These are phyloP conservation scores for Botrytis hyacinthi DNA, from an alignment of 2,329 filamentous ascomycete species.

Conservation along the genomic window DNA sequence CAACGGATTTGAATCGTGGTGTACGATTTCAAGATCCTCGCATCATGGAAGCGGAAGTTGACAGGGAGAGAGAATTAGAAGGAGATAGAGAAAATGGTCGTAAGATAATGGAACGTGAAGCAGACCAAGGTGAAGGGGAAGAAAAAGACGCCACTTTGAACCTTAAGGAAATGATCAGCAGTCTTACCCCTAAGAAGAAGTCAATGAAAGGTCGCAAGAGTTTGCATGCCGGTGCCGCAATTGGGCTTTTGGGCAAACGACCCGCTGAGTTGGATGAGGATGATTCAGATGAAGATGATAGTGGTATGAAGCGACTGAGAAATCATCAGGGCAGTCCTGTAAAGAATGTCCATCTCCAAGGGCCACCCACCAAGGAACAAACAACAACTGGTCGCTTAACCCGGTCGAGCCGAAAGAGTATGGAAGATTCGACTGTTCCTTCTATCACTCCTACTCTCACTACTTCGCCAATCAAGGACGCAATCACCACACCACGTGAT, in stretches of 20 bases:
- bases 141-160: constrained; percentile 64
- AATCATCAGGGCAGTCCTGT: constrained; percentile 73
- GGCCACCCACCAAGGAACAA: constrained; percentile 66
- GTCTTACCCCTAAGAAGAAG: constrained; percentile 73
- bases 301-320: constrained; percentile 67
- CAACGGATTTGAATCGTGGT: constrained; percentile 41
- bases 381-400: constrained; percentile 59
- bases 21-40: constrained; percentile 67
- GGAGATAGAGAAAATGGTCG: constrained; percentile 59
- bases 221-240: constrained; percentile 71
- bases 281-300: constrained; percentile 59
- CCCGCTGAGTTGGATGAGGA: constrained; percentile 67
- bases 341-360: constrained; percentile 69
- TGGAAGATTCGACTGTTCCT: constrained; percentile 43
- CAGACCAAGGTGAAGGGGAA: constrained; percentile 45
- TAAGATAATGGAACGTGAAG: constrained; percentile 54
- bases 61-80: constrained; percentile 60
- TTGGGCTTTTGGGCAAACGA: constrained; percentile 70
- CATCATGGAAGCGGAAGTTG: constrained; percentile 60
- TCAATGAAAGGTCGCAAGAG: constrained; percentile 68
- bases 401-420: constrained; percentile 49
- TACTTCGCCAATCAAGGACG: constrained; percentile 49
- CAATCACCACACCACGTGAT: constrained; percentile 54
- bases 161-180: constrained; percentile 74
- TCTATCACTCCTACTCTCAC: constrained; percentile 45